Evolutionary conservation across 2,329 filamentous ascomycete species (phyloP), one percentile per base, ranked within the genome.

Genomic region (Cercospora zeae-maydis): DNA sequence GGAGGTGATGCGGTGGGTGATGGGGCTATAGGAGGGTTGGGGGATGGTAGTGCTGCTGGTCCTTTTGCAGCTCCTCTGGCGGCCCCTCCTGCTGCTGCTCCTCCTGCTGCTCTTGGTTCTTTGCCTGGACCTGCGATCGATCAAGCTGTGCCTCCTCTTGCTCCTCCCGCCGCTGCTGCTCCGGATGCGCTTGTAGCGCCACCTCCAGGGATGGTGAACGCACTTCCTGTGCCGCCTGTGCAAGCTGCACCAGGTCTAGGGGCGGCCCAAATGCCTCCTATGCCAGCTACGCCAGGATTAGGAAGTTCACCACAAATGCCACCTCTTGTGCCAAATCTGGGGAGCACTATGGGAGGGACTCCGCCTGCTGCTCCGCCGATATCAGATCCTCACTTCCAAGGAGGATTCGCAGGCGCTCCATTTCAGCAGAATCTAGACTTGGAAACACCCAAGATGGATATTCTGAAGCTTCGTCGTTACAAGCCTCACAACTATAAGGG

Each of bases 401-500:
- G 45, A 34, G 42, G 42, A 2, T 59, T 59, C n/a, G 39, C 56
- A n/a, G 42, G 52, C 2, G 42, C 37, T 4, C 16, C 39, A 7
- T 59, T 59, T 8, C 56, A 59, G 31, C 56, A 51, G 13, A 49
- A 62, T n/a, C 53, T 62, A 5, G 60, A 62, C 33, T 24, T 62
- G 21, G 24, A 47, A 45, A 58, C 52, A 21, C 64, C 63, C 14
- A 58, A 62, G 19, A 60, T 63, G 21, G 51, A 67, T 34, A 47
- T 54, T 19, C 31, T 51, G 27, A 54, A 42, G 19, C 56, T 67
- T 4, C 52, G 61, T n/a, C 42, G 49, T 45, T 66, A 64, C 49
- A 62, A 53, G 59, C 66, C 67, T 11, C 63, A 66, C 24, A 69
- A 69, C 55, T 69, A 63, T 58, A 51, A 66, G 34, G 67, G 67